These are phyloP conservation scores for Chlamydomonas reinhardtii DNA, from an alignment of 163 green algal genomes.

Conservation along the genomic window DNA sequence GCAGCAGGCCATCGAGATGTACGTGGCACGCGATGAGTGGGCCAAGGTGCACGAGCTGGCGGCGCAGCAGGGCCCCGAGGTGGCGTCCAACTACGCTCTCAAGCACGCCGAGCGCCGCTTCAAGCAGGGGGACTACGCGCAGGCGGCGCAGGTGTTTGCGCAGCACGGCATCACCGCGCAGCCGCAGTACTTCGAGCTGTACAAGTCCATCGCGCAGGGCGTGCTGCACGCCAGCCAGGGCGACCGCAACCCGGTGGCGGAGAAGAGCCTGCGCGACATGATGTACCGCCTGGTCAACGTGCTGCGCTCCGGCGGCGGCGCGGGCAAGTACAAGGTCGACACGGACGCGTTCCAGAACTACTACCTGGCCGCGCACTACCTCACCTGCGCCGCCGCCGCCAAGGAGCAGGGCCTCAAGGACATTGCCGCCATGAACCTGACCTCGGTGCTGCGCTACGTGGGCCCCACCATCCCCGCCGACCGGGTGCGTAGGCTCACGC, in stretches of 20 bases:
- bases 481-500: slow-evolving; percentile 50
- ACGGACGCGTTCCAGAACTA: slow-evolving; percentile 62
- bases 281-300: slow-evolving; percentile 62
- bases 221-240: slow-evolving; percentile 45
- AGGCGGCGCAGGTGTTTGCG: slow-evolving; percentile 49
- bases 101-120: slow-evolving; percentile 77
- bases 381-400: slow-evolving; percentile 35
- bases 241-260: slow-evolving; percentile 50
- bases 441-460: slow-evolving; percentile 74
- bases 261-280: slow-evolving; percentile 59
- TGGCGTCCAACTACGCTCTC: slow-evolving; percentile 65
- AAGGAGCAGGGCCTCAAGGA: slow-evolving; percentile 67
- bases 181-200: slow-evolving; percentile 74
- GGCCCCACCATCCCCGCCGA: slow-evolving; percentile 78
- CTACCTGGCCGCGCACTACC: slow-evolving; percentile 75
- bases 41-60: slow-evolving; percentile 79
- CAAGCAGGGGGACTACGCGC: slow-evolving; percentile 69
- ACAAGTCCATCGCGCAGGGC: slow-evolving; percentile 71
- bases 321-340: slow-evolving; percentile 56
- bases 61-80: slow-evolving; percentile 63
- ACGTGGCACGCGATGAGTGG: slow-evolving; percentile 79
- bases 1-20: slow-evolving; percentile 74
- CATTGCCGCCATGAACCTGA: slow-evolving; percentile 79
- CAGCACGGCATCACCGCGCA: slow-evolving; percentile 62
- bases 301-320: slow-evolving; percentile 20